Conservation (phyloP, 768 basidiomycete species). For the Dioszegia hungarica region DNA sequence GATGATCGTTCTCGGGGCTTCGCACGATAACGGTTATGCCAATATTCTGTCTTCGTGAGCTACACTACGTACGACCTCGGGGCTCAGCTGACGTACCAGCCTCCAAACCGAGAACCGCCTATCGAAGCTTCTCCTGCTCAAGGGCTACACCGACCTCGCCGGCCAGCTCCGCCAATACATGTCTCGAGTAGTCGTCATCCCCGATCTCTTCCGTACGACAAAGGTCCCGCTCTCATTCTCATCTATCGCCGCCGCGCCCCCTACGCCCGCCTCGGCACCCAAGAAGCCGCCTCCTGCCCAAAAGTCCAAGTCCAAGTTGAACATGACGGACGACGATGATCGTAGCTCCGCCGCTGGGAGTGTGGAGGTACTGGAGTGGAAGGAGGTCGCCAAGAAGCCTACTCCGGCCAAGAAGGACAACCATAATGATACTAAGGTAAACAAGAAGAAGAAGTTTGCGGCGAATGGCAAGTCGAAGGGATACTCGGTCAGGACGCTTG, state of each 20-base stretch:
- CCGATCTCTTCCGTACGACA: constrained; percentile 28
- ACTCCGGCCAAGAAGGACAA: background rate
- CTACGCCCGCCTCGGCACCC: background rate
- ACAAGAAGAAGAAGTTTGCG: constrained; percentile 10
- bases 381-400: constrained; percentile 1
- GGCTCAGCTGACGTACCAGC: constrained; percentile 3
- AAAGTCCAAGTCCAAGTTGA: background rate
- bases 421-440: background rate
- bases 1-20: constrained; percentile 31
- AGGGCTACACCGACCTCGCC: constrained; percentile 27
- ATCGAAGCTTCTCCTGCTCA: constrained; percentile 31
- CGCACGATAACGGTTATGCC: constrained; percentile 38
- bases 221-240: constrained; percentile 14
- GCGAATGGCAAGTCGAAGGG: constrained; percentile 5
- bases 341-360: background rate
- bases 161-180: constrained; percentile 20
- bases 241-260: constrained; percentile 1
- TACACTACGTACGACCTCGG: background rate
- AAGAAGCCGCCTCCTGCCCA: background rate
- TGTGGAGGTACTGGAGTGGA: constrained; percentile 5
- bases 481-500: constrained; percentile 24
- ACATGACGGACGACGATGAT: background rate
- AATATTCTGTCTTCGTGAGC: constrained; percentile 31
- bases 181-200: constrained; percentile 19
- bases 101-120: constrained; percentile 30